Base-by-base conservation (phyloP, 345 rosid species). In the Anacardium occidentale region DNA sequence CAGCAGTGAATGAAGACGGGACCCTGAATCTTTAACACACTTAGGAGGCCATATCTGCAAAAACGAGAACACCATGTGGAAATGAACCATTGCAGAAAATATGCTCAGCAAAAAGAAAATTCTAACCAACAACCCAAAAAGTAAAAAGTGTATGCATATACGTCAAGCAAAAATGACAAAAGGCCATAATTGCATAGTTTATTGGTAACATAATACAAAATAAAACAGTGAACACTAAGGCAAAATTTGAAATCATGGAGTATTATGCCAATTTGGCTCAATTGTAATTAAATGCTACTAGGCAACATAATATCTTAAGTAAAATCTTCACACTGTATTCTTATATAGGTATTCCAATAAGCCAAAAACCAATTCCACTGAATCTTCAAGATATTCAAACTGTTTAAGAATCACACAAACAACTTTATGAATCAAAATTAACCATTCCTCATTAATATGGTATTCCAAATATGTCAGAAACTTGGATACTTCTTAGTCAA, bases 21-120 rank as follows among this genome's bases (percentile, higher is more conserved):
- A 92, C 71, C 96, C 97, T 20, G 97, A 85, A 83, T 95, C 99
- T 81, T 92, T 93, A 69, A 95, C 84, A 84, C 83, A 88, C 81
- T 92, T 95, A 25, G 99, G 98, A 85, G 99, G 99, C 98, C 98
- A 95, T 83, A 95, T 88, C 99, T 95, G 88, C 77, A 81, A 34
- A 64, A 79, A 70, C 14, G 78, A 9, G 20, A 69, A 66, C 53
- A 42, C n/a, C 76, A 62, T 57, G 42, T 12, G 61, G 50, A 78
- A 61, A 74, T 63, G 54, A 72, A 40, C 20, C 65, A 45, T 18
- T 17, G 47, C 9, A 22, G 5, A 58, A 29, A 65, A 48, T 11
- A 14, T 24, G 52, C 37, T 57, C 24, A 24, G 7, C 55, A 18
- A 71, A 55, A 48, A 57, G 15, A 21, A 57, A 47, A 37, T 55